A percentile compares a stretch with the other conserved stretches of the same genome.
Evolutionary conservation across 2,329 filamentous ascomycete genomes (phyloP).

Genomic region (Trichoderma simmonsii): DNA sequence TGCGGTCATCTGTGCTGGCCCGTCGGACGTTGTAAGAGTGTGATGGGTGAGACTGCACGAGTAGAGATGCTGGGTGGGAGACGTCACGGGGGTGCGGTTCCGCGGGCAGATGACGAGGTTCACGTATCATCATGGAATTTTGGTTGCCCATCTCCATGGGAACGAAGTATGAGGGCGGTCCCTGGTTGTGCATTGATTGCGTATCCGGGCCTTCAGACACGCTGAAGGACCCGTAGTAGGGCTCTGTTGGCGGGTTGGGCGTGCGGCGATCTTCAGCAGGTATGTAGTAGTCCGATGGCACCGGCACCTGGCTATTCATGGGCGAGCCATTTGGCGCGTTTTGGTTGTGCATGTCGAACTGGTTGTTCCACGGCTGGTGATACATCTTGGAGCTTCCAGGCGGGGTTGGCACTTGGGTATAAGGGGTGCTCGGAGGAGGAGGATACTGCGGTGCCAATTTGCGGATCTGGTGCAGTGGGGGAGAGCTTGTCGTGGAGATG

Average conservation of each 20-base stretch:
- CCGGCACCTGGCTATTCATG: slow-evolving; percentile 39
- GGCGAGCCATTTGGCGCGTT: slow-evolving; percentile 45
- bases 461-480: slow-evolving; percentile 43
- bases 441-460: slow-evolving; percentile 43
- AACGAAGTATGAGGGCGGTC: slow-evolving; percentile 29
- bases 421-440: slow-evolving; percentile 34
- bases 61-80: slow-evolving; percentile 21
- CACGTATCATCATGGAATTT: slow-evolving; percentile 28
- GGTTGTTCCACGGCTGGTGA: slow-evolving; percentile 35
- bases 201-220: slow-evolving; percentile 34
- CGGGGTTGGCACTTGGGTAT: slow-evolving; percentile 46
- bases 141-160: slow-evolving; percentile 29
- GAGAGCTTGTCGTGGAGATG: slow-evolving; percentile 48
- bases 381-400: slow-evolving; percentile 48
- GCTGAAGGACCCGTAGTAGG: slow-evolving; percentile 37
- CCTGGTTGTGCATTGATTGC: slow-evolving; percentile 24
- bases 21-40: slow-evolving; percentile 26
- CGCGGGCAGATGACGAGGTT: slow-evolving; percentile 24
- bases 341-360: slow-evolving; percentile 42
- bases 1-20: slow-evolving; percentile 25
- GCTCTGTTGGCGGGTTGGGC: slow-evolving; percentile 35
- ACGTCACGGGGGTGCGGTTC: slow-evolving; percentile 26
- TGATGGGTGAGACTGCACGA: slow-evolving; percentile 25
- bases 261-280: slow-evolving; percentile 36
- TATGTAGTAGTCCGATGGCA: slow-evolving; percentile 38